Evolutionary conservation across 306 rosid species (phyloP), one percentile per base, ranked within the genome.

Genomic region (Pyrus bretschneideri): DNA sequence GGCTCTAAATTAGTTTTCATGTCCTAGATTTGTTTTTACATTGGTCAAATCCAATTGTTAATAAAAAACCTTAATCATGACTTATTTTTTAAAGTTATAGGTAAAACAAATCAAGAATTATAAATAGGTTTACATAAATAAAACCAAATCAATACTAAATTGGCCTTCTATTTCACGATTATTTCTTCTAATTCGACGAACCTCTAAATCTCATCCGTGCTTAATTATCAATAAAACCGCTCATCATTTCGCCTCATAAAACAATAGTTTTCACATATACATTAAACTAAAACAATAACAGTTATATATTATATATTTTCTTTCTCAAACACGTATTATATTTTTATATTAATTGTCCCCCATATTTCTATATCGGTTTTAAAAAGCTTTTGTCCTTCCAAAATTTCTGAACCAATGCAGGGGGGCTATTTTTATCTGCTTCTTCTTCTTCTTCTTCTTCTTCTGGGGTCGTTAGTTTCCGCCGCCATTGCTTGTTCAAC

Each of bases 401-500:
- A 55, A 18, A 55, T 55, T 55, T 72, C 30, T 6, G 67, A 72
- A 18, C 22, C 55, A 35, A 72, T 73, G 79, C 77, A 74, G 86
- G 74, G 77, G 15, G 58, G 54, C 51, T 46, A 38, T 75, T 11
- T 27, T 52, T 67, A 33, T 45, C 12, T 57, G 5, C 10, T 63
- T 18, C 17, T 78, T 18, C 17, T 78, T 31, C 27, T 46, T 45
- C 12, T 57, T 11, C 11, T 57, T 11, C 45, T 70, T 31, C 35
- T 78, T 71, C 65, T 67, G 21, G 77, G 74, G 71, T 33, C 65
- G 27, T 25, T 80, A 44, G 54, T 77, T 77, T 84, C 66, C 69
- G 52, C 72, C 21, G 11, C 10, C 11, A 38, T 70, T 25, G 52
- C 55, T 64, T 64, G 30, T 44, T 77, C 82, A 42, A 59, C 58